Conservation (phyloP, 2,329 filamentous ascomycete genomes). For the Diaporthe humulicola region DNA sequence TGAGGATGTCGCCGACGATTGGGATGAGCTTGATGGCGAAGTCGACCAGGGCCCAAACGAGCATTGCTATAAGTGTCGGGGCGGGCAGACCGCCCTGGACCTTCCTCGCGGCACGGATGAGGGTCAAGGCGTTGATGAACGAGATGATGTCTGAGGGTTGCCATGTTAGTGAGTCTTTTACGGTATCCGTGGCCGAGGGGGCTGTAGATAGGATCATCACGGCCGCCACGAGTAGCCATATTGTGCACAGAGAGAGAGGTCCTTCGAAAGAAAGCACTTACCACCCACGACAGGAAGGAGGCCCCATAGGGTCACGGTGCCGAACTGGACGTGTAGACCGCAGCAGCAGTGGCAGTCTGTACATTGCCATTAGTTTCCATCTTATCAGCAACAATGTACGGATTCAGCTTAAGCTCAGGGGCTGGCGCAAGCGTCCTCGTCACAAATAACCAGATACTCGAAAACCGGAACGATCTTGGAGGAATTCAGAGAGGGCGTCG, state of each 20-base stretch:
- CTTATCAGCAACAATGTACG: neutral
- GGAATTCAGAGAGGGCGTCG: neutral
- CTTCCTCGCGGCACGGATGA: slow-evolving; percentile 34
- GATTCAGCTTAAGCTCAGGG: too few relatives aligned
- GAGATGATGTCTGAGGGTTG: slow-evolving; percentile 27
- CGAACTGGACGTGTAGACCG: slow-evolving; percentile 38
- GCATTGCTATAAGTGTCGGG: slow-evolving; percentile 25
- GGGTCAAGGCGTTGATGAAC: slow-evolving; percentile 36
- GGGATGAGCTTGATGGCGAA: slow-evolving; percentile 38
- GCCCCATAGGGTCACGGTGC: slow-evolving; percentile 37
- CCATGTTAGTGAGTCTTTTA: neutral
- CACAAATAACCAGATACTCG: neutral
- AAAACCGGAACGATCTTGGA: too few relatives aligned
- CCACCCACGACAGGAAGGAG: slow-evolving; percentile 36
- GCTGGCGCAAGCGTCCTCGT: neutral
- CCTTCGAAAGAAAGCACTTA: neutral
- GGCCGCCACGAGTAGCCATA: too few relatives aligned
- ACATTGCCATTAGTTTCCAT: neutral
- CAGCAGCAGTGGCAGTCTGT: slow-evolving; percentile 40
- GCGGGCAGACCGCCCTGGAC: slow-evolving; percentile 36
- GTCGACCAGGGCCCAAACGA: slow-evolving; percentile 36
- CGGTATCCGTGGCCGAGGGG: neutral
- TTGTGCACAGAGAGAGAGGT: neutral
- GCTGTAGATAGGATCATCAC: neutral
- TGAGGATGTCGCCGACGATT: slow-evolving; percentile 35